phyloP scores from a whole-genome alignment of 345 rosid species.

The Leavenworthia alabamica region DNA sequence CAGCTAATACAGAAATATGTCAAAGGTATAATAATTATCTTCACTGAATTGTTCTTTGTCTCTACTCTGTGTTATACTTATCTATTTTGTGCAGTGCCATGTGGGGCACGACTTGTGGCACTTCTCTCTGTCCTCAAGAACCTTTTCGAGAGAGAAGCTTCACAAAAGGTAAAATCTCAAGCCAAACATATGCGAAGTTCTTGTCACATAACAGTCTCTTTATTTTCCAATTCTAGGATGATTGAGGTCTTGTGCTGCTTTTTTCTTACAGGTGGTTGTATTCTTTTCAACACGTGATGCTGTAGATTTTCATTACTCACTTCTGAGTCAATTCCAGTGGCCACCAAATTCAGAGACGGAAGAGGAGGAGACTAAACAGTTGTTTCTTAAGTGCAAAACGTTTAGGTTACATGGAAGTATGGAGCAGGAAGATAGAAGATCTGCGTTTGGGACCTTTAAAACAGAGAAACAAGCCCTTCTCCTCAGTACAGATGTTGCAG shows the following conservation, averaged over 20 bases:
- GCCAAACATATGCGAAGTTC: not conserved
- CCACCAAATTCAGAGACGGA: slow-evolving; percentile 44
- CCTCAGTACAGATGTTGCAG: slow-evolving; percentile 78
- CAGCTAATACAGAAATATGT: slow-evolving; percentile 80
- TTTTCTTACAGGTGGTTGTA: slow-evolving; percentile 64
- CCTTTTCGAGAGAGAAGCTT: slow-evolving; percentile 73
- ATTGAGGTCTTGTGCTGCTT: not conserved
- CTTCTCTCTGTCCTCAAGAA: slow-evolving; percentile 77
- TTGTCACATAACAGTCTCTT: not conserved
- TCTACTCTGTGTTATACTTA: not conserved
- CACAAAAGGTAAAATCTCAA: slow-evolving; percentile 56
- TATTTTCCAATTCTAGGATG: not conserved
- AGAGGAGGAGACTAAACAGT: slow-evolving; percentile 40
- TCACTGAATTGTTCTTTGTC: not conserved
- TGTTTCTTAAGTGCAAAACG: slow-evolving; percentile 61
- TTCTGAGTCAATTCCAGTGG: slow-evolving; percentile 65
- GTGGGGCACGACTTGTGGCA: slow-evolving; percentile 71
- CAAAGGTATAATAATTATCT: slow-evolving; percentile 47
- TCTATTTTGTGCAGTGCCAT: slow-evolving; percentile 58
- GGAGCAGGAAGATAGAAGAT: slow-evolving; percentile 87
- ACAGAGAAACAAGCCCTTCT: slow-evolving; percentile 75
- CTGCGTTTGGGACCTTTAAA: slow-evolving; percentile 66
- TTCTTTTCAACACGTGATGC: slow-evolving; percentile 98
- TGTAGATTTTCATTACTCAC: slow-evolving; percentile 87
- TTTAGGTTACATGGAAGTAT: slow-evolving; percentile 86